Percentiles rank a stretch among this genome's conserved stretches.
Conservation (phyloP, 352 stramenopile species). For the Sclerospora graminicola region DNA sequence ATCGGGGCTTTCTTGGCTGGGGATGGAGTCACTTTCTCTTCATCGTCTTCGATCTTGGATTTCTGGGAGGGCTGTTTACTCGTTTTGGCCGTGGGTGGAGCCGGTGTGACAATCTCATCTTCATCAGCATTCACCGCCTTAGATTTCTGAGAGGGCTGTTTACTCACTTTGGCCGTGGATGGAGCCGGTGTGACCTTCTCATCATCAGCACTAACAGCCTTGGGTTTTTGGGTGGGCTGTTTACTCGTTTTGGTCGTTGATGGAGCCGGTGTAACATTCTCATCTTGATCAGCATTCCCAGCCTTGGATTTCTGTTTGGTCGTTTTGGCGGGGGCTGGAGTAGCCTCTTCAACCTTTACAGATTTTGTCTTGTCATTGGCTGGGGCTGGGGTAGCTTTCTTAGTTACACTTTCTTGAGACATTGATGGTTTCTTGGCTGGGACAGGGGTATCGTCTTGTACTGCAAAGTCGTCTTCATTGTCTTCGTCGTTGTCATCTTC, state of each 20-base stretch:
- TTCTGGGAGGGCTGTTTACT: no score
- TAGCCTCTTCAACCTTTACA: background rate
- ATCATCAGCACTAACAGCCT: no score
- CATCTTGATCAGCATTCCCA: background rate
- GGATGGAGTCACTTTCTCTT: background rate
- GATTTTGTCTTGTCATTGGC: no score
- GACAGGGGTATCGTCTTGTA: background rate
- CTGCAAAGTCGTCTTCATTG: background rate
- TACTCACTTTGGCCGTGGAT: background rate
- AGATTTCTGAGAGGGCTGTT: background rate
- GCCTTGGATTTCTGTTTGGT: background rate
- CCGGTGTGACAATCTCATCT: no score
- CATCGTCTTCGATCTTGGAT: no score
- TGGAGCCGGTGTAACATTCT: no score
- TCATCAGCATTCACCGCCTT: background rate
- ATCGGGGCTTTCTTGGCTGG: constrained; percentile 2
- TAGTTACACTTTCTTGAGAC: background rate
- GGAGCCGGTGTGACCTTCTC: background rate
- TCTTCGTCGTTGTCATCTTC: background rate
- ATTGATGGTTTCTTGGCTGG: constrained; percentile 3
- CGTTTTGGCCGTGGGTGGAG: no score
- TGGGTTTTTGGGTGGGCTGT: no score
- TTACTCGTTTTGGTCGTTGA: no score
- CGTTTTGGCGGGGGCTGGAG: background rate
- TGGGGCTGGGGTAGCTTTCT: no score